A percentile compares a stretch with the other conserved stretches of the same genome.
Conservation (phyloP, 225 moss, liverwort and hornwort genomes). For the Pseudoscleropodium purum region DNA sequence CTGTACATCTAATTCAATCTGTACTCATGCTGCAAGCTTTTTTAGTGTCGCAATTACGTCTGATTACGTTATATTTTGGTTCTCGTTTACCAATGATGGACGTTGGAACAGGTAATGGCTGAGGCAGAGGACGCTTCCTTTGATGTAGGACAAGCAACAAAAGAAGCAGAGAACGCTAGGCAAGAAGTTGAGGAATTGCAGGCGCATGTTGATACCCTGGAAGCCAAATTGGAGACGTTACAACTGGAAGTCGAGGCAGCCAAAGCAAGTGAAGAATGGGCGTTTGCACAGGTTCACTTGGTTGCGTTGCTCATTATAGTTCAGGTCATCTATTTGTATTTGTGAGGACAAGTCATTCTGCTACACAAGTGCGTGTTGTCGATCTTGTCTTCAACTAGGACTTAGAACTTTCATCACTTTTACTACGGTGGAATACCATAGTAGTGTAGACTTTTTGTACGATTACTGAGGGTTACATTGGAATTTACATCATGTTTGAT, state of each 20-base stretch:
- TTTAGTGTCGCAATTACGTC: background rate
- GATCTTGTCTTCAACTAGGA: background rate
- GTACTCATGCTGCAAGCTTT: background rate
- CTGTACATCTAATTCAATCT: background rate
- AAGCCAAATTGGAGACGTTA: slow-evolving; percentile 16
- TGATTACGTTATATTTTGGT: background rate
- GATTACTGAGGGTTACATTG: background rate
- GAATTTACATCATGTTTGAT: background rate
- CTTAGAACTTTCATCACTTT: background rate
- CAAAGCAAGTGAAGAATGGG: slow-evolving; percentile 48
- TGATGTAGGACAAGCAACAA: slow-evolving; percentile 9
- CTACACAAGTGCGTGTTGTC: background rate
- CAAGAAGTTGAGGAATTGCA: slow-evolving; percentile 28
- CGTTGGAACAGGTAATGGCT: slow-evolving; percentile 29
- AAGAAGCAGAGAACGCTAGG: slow-evolving; percentile 23
- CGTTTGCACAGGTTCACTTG: slow-evolving; percentile 35
- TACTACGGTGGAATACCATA: background rate
- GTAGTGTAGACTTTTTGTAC: background rate
- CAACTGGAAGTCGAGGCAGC: slow-evolving; percentile 36
- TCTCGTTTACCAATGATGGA: background rate
- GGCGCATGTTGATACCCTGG: slow-evolving; percentile 23
- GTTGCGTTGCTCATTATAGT: background rate
- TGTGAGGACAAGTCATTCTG: background rate
- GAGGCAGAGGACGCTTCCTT: slow-evolving; percentile 39
- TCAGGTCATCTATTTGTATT: background rate